A percentile compares a stretch with the other conserved stretches of the same genome.
Conservation (phyloP, 345 rosid species). For the Hibiscus mutabilis region DNA sequence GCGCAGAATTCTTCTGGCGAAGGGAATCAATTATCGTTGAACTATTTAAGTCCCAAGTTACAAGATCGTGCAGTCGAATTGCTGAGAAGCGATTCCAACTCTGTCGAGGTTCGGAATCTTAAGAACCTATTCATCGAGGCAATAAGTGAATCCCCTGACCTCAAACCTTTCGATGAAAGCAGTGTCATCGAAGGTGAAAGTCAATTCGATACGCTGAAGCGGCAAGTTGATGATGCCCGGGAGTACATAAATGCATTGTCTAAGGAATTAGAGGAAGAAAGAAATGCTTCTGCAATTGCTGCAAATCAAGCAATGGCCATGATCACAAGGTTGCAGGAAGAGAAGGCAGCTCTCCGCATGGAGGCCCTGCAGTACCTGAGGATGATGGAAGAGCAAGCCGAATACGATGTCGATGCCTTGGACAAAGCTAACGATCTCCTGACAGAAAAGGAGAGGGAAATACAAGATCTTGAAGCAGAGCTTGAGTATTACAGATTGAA, state of each 20-base stretch:
- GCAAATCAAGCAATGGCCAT: slow-evolving; percentile 80
- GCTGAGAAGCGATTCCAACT: slow-evolving; percentile 21
- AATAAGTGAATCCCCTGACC: slow-evolving; percentile 34
- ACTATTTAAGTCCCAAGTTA: slow-evolving; percentile 25
- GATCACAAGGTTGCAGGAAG: slow-evolving; percentile 79
- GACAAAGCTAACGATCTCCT: slow-evolving; percentile 58
- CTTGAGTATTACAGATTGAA: slow-evolving; percentile 43
- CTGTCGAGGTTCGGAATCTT: slow-evolving; percentile 25
- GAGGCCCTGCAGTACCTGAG: slow-evolving; percentile 77
- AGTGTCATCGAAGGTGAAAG: slow-evolving; percentile 51
- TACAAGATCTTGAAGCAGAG: slow-evolving; percentile 71
- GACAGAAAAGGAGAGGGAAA: slow-evolving; percentile 59
- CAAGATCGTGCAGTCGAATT: slow-evolving; percentile 22
- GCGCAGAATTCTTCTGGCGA: slow-evolving; percentile 25
- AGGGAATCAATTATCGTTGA: slow-evolving; percentile 14
- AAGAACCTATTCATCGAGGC: slow-evolving; percentile 27
- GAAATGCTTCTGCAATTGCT: slow-evolving; percentile 58
- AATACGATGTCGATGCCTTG: slow-evolving; percentile 60
- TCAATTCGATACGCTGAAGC: slow-evolving; percentile 38
- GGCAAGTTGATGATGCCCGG: slow-evolving; percentile 49
- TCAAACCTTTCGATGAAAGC: slow-evolving; percentile 46
- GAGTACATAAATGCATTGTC: slow-evolving; percentile 35
- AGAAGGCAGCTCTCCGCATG: slow-evolving; percentile 72
- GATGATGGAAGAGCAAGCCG: slow-evolving; percentile 92
- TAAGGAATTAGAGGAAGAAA: slow-evolving; percentile 70